Base-by-base conservation (phyloP, 306 rosid species). In the Amphicarpaea edgeworthii region DNA sequence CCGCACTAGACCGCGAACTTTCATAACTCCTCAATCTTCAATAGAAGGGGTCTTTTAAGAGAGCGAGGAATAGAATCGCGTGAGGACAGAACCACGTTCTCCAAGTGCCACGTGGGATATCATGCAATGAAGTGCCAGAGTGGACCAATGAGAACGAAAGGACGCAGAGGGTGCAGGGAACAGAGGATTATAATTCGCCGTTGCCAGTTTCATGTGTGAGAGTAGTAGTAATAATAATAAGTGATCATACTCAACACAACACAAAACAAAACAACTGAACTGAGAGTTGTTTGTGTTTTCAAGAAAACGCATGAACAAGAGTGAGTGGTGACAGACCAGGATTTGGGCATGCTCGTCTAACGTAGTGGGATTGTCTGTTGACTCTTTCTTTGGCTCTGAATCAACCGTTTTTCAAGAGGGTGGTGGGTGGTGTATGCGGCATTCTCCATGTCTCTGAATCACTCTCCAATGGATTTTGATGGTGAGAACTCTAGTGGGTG, bases 391-490 rank as follows among this genome's bases (percentile, higher is more conserved):
- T 32, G 8, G 8, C 12, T 68, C 26, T 30, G 3, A 3, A 41
- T 30, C n/a, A n/a, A n/a, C n/a, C 37, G 20, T 12, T 59, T n/a
- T 40, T 10, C n/a, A 30, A 30, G 5, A 30, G 37, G 37, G 37
- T 30, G 37, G 46, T 34, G 40, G 6, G 41, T 68, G n/a, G 8
- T 68, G 24, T 10, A 6, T 26, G 49, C 11, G 54, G 8, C 53
- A 43, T 60, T 73, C 38, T 3, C 59, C 59, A 21, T 34, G n/a
- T 21, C 15, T 40, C 45, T 40, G 50, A 51, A 61, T 30, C 43
- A 3, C 16, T 26, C 76, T 63, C 21, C 78, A 61, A 85, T 85
- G 89, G 85, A 77, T 49, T 47, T 64, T 40, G 78, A 66, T 3
- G 84, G 15, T 6, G 72, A 43, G 7, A 68, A 54, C 46, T 14